These are phyloP conservation scores for Aspergillus heteromorphus DNA, from an alignment of 495 filamentous ascomycete genomes.

Conservation along the genomic window DNA sequence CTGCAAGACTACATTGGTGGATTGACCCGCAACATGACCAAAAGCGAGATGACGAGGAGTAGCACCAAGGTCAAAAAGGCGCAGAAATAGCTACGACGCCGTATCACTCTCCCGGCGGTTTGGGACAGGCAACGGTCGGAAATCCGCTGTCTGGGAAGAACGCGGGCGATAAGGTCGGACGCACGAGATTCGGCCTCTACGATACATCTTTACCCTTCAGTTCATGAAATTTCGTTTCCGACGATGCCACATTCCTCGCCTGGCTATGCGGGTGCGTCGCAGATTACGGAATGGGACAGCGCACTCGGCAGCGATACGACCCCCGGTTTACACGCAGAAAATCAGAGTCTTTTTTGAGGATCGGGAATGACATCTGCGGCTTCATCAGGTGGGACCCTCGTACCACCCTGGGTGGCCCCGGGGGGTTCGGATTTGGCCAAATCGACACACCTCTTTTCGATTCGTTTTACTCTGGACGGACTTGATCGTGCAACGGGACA, in stretches of 20 bases:
- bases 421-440: not conserved
- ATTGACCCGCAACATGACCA: conserved; percentile 49
- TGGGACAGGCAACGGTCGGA: conserved; percentile 3
- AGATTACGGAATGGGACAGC: not conserved
- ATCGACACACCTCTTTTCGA: not conserved
- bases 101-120: not conserved
- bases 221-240: not conserved
- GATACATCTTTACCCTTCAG: not conserved
- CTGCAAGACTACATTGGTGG: conserved; percentile 75
- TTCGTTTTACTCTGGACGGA: not conserved
- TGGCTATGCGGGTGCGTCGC: not conserved
- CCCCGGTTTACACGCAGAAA: not conserved
- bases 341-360: too few relatives aligned
- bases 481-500: not conserved
- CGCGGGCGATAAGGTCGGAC: conserved; percentile 8
- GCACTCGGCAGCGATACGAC: not conserved
- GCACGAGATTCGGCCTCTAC: not conserved
- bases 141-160: conserved; percentile 6
- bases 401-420: not conserved
- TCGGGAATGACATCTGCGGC: not conserved
- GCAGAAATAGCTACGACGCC: conserved; percentile 30
- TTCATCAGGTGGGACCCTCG: not conserved
- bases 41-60: conserved; percentile 39
- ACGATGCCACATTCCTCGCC: not conserved
- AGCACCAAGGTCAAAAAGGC: conserved; percentile 43